Percentiles rank a stretch among this genome's conserved stretches.
Evolutionary conservation across 306 rosid genomes (phyloP).

Genomic region (Myrica gale): DNA sequence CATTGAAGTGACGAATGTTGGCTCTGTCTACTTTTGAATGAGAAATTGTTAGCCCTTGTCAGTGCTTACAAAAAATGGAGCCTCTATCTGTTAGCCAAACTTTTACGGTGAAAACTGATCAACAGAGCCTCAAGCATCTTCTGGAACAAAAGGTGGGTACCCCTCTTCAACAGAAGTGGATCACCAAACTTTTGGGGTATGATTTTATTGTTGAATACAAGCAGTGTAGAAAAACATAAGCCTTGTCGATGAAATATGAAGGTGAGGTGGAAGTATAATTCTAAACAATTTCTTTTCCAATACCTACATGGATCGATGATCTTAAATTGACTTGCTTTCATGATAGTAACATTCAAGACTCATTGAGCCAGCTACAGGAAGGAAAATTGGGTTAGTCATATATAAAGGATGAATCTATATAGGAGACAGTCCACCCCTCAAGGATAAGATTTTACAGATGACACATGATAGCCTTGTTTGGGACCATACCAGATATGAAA

Average conservation of each 20-base stretch:
- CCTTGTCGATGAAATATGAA: neutral
- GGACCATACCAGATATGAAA: neutral
- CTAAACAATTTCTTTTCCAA: too few relatives aligned
- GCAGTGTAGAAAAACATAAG: neutral
- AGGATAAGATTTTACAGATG: neutral
- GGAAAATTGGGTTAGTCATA: too few relatives aligned
- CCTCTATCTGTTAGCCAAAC: neutral
- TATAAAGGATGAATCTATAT: neutral
- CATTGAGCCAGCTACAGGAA: too few relatives aligned
- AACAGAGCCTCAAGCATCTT: neutral
- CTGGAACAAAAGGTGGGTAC: neutral
- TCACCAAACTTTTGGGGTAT: neutral
- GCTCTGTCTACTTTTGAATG: neutral
- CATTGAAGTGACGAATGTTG: neutral
- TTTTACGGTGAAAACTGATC: neutral
- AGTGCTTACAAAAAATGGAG: neutral
- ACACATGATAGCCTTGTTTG: neutral
- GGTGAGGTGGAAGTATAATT: neutral
- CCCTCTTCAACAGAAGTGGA: neutral
- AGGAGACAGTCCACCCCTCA: neutral
- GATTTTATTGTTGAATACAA: neutral
- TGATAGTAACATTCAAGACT: too few relatives aligned
- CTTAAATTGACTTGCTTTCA: too few relatives aligned
- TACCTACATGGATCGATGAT: neutral
- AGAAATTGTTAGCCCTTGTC: neutral